A percentile compares a stretch with the other conserved stretches of the same genome.
Evolutionary conservation across 768 basidiomycete genomes (phyloP).

Genomic region (Cystofilobasidium ferigula): DNA sequence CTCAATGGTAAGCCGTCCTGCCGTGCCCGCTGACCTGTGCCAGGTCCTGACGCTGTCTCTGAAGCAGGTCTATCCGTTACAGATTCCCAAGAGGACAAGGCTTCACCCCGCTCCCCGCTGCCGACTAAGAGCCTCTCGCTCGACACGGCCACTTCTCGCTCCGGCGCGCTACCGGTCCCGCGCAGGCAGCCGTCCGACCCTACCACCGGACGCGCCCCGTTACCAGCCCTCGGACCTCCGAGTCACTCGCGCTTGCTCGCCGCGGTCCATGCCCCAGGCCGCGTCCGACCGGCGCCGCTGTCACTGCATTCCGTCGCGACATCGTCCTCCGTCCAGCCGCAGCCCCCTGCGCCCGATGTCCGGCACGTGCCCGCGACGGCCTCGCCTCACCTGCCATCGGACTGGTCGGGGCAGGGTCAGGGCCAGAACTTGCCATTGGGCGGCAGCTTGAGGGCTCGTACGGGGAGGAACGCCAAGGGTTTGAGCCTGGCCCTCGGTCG

Average conservation of each 20-base stretch:
- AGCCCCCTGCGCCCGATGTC: conserved; percentile 22
- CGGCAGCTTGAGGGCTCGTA: too few species aligned
- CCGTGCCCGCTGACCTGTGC: too few species aligned
- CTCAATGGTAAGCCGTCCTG: too few species aligned
- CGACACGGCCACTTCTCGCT: too few species aligned
- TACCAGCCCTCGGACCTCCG: not conserved
- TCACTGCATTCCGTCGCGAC: not conserved
- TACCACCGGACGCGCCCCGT: not conserved
- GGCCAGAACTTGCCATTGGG: too few species aligned
- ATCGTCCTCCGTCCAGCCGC: conserved; percentile 9
- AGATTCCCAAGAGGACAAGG: too few species aligned
- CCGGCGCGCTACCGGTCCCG: not conserved
- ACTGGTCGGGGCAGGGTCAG: not conserved
- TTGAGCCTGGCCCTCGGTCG: conserved; percentile 17
- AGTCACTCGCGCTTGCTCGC: not conserved
- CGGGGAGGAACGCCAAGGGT: conserved; percentile 17
- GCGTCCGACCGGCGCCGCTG: not conserved
- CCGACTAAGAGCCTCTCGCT: too few species aligned
- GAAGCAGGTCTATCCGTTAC: too few species aligned
- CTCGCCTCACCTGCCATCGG: conserved; percentile 8
- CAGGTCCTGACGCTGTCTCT: too few species aligned
- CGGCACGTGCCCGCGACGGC: conserved; percentile 11
- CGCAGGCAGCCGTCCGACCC: not conserved
- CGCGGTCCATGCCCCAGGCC: not conserved
- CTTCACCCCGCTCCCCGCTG: too few species aligned